Conservation (phyloP, 495 filamentous ascomycete genomes). For the Corynascus novoguineensis region DNA sequence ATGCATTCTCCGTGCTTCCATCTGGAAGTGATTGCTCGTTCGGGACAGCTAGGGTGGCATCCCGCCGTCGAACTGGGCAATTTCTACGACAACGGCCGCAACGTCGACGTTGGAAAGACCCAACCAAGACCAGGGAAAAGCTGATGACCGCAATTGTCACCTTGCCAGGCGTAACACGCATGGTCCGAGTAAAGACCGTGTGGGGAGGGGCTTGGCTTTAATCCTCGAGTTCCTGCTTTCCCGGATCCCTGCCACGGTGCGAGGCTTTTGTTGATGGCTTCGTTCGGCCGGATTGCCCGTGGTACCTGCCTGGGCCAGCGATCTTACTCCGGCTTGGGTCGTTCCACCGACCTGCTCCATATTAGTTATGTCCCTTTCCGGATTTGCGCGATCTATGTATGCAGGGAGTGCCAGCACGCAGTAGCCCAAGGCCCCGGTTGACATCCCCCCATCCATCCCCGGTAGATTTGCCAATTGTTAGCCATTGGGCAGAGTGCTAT, state of each 20-base stretch:
- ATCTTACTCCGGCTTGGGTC: conserved; percentile 6
- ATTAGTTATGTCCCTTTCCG: conserved; percentile 20
- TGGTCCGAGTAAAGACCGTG: too few relatives aligned
- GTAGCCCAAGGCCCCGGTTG: not conserved
- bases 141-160: conserved; percentile 18
- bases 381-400: conserved; percentile 17
- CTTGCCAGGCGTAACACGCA: not conserved
- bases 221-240: not conserved
- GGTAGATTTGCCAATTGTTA: too few relatives aligned
- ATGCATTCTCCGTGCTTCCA: conserved; percentile 9
- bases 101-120: not conserved
- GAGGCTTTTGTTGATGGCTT: not conserved
- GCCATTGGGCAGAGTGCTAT: conserved; percentile 1
- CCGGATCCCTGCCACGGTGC: not conserved
- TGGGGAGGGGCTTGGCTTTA: not conserved
- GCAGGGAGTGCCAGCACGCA: conserved; percentile 1
- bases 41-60: conserved; percentile 17
- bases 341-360: conserved; percentile 7
- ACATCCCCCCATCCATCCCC: not conserved
- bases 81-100: not conserved
- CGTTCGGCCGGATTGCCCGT: not conserved
- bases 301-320: not conserved
- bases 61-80: conserved; percentile 1
- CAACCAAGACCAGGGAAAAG: conserved; percentile 20
- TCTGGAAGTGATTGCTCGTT: conserved; percentile 7